Percentiles rank a stretch among this genome's conserved stretches.
These are phyloP conservation scores for Lolium perenne DNA, from an alignment of 176 grass and related monocot genomes.

Conservation along the genomic window DNA sequence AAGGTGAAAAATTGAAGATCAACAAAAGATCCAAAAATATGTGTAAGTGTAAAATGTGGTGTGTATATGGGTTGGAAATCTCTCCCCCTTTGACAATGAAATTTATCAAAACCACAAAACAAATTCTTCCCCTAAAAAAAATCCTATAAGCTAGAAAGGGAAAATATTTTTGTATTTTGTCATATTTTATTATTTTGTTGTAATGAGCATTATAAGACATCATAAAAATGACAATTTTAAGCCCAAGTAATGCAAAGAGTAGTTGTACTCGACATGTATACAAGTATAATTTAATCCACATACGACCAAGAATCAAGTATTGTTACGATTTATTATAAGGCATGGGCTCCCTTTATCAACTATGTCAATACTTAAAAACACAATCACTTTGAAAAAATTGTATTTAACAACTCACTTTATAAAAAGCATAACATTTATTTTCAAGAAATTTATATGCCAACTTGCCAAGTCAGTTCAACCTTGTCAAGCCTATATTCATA, in stretches of 20 bases:
- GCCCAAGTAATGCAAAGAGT: conserved; percentile 9
- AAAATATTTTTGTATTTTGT: no score
- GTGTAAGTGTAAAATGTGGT: background rate
- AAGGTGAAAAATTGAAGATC: background rate
- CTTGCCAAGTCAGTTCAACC: no score
- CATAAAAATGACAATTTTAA: background rate
- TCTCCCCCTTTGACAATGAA: conserved; percentile 13
- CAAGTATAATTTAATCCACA: background rate
- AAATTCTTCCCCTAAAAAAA: no score
- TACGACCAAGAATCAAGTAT: conserved; percentile 10
- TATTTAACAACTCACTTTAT: background rate
- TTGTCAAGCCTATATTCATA: background rate
- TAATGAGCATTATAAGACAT: background rate
- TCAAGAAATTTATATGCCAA: background rate
- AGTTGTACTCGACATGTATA: background rate
- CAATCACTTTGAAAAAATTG: background rate
- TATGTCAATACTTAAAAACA: conserved; percentile 4
- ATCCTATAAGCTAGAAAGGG: no score
- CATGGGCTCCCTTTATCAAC: conserved; percentile 2
- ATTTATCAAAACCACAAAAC: background rate
- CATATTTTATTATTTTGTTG: background rate
- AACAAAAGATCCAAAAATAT: background rate
- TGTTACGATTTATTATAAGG: background rate
- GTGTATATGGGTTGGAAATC: background rate
- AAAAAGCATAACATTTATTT: no score